Evolutionary conservation across 2,329 filamentous ascomycete species (phyloP), one percentile per base, ranked within the genome.

Genomic region (Aspergillus sp.): DNA sequence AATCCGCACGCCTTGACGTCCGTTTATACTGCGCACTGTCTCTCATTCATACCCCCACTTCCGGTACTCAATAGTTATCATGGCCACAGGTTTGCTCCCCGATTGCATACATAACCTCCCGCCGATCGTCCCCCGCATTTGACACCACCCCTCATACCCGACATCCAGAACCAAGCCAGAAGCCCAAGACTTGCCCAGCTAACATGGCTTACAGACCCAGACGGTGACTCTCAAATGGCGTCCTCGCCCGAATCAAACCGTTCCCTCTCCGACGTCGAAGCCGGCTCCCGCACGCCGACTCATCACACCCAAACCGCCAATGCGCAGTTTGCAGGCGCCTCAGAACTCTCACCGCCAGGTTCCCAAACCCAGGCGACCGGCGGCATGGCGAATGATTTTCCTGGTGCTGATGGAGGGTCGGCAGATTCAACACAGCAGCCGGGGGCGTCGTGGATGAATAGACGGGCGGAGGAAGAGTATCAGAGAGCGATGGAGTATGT

Each of bases 191-290:
- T 30, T 13, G 2, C 15, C 27, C 8, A 15, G 19, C 45, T 55
- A 45, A 56, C 9, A 44, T 33, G 15, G 7, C 44, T 5, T 19
- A 40, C 64, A 80, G 82, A 85, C 66, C 70, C 66, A 64, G 82
- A 84, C 70, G 81, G 81, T 45, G 82, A 85, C 73, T 83, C 80
- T 30, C 80, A 80, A 59, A 85, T 85, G 83, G 77, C 79, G 60
- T 82, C 80, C 45, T 77, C 77, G 13, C 71, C 73, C 24, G 74
- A 74, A 51, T 72, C 72, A 41, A 70, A 74, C 48, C 69, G 66
- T 20, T 59, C 61, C 58, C 70, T 65, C 22, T 79, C 79, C 58
- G 77, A 58, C 51, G 11, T 54, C 39, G 56, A 78, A n/a, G 70
- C 67, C 44, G 76, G 79, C 55, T 69, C 77, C 44, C 76, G 73